Evolutionary conservation across 371 early-diverging fungal genomes (phyloP).

Genomic region (Mucor saturninus): DNA sequence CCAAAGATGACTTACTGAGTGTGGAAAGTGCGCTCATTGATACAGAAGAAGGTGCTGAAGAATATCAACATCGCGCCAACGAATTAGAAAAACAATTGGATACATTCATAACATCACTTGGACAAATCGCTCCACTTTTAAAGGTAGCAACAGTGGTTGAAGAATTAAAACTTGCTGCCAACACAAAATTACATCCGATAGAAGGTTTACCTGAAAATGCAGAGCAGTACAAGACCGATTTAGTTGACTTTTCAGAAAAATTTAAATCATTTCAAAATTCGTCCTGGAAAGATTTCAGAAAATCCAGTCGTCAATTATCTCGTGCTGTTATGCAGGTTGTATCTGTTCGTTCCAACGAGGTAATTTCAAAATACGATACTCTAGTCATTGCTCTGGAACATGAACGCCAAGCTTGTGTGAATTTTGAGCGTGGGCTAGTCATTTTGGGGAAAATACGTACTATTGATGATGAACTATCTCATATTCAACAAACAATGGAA

Average conservation of each 20-base stretch:
- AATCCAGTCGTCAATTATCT: slow-evolving; percentile 18
- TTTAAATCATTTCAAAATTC: slow-evolving; percentile 27
- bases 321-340: slow-evolving; percentile 23
- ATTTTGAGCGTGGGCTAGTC: slow-evolving; percentile 38
- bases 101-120: background rate
- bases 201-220: slow-evolving; percentile 24
- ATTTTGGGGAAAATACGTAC: slow-evolving; percentile 32
- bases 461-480: slow-evolving; percentile 44
- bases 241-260: slow-evolving; percentile 3
- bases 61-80: slow-evolving; percentile 29
- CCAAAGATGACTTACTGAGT: slow-evolving; percentile 41
- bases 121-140: background rate
- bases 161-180: background rate
- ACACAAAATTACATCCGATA: slow-evolving; percentile 30
- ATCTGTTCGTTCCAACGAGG: slow-evolving; percentile 5
- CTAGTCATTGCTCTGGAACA: slow-evolving; percentile 17
- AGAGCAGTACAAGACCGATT: slow-evolving; percentile 11
- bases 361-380: slow-evolving; percentile 10
- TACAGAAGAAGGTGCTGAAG: slow-evolving; percentile 35
- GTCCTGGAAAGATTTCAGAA: slow-evolving; percentile 34
- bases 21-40: slow-evolving; percentile 37
- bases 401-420: slow-evolving; percentile 20
- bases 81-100: slow-evolving; percentile 15
- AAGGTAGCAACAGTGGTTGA: background rate
- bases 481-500: slow-evolving; percentile 46